Evolutionary conservation across 164 flowering plant species (phyloP), one percentile per base, ranked within the genome.

Genomic region (Nymphaea thermarum): DNA sequence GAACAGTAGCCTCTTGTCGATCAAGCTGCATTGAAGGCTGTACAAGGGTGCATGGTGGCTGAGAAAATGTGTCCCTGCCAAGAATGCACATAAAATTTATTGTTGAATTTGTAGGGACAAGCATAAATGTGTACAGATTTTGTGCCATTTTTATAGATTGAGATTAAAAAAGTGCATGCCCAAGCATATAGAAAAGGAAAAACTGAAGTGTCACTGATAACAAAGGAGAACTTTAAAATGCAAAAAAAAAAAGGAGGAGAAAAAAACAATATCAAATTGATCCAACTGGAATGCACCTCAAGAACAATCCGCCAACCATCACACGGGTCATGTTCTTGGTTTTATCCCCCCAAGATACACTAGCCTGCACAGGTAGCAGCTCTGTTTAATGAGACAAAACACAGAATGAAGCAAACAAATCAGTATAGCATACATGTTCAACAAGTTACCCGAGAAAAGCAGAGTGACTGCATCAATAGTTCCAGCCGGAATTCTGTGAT

Each of bases 401-500:
- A 44, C 25, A 66, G 65, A 66, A 68, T 60, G 62, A 44, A 7
- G 4, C 5, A 62, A 42, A 25, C 10, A 63, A 6, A 25, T 59
- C n/a, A 59, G 16, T 11, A 41, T 18, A 62, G 43, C 18, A 60
- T 44, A 42, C 18, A 8, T 15, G 12, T 8, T 36, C 25, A 15
- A 16, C 47, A 41, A 7, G 36, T 71, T 85, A 94, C 99, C 91
- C 99, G 93, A 68, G 98, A 91, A 77, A 91, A 90, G 67, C 71
- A 68, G 68, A 94, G 92, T 18, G 99, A 94, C 78, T 94, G 99
- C 96, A 90, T 87, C 80, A 94, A 76, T 76, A 94, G 87, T 72
- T 94, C 99, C 63, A 94, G 96, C 84, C 81, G 95, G 75, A 94
- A 94, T 67, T 90, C 99, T 94, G 92, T 83, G 67, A 67, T 57